Percentiles rank a stretch among this genome's conserved stretches.
Conservation (phyloP, 2,329 filamentous ascomycete genomes). For the Cladobotryum protrusum region DNA sequence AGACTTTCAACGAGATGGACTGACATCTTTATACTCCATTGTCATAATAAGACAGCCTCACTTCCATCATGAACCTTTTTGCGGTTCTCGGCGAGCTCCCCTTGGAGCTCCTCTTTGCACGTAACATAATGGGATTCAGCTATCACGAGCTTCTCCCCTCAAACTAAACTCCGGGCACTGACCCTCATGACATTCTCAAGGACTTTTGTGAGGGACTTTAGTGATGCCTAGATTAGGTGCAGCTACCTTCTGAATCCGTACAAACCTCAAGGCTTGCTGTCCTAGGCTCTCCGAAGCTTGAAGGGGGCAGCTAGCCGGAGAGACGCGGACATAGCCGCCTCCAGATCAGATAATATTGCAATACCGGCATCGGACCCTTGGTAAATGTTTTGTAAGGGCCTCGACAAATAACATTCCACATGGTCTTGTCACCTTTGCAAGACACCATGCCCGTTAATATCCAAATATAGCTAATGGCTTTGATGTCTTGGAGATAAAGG, state of each 20-base stretch:
- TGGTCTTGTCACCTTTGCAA: too few relatives aligned
- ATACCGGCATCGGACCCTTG: background rate
- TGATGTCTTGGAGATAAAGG: too few relatives aligned
- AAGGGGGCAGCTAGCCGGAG: background rate
- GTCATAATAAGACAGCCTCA: background rate
- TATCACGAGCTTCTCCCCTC: background rate
- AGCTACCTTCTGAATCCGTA: conserved; percentile 1
- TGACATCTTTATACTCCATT: background rate
- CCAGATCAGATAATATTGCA: background rate
- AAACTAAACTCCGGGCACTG: too few relatives aligned
- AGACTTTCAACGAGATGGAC: background rate
- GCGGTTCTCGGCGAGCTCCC: background rate
- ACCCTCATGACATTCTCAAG: too few relatives aligned
- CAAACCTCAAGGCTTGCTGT: background rate
- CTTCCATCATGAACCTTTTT: background rate
- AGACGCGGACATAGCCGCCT: background rate
- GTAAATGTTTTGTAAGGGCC: background rate
- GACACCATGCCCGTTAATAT: too few relatives aligned
- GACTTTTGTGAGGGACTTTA: too few relatives aligned
- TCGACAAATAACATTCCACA: too few relatives aligned
- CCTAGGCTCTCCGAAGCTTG: background rate
- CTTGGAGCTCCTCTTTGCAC: background rate
- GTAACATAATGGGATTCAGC: background rate
- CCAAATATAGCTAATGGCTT: too few relatives aligned
- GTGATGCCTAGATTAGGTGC: too few relatives aligned